phyloP scores from a whole-genome alignment of 1,284 basidiomycete genomes.

The Cryptococcus maquisensis region DNA sequence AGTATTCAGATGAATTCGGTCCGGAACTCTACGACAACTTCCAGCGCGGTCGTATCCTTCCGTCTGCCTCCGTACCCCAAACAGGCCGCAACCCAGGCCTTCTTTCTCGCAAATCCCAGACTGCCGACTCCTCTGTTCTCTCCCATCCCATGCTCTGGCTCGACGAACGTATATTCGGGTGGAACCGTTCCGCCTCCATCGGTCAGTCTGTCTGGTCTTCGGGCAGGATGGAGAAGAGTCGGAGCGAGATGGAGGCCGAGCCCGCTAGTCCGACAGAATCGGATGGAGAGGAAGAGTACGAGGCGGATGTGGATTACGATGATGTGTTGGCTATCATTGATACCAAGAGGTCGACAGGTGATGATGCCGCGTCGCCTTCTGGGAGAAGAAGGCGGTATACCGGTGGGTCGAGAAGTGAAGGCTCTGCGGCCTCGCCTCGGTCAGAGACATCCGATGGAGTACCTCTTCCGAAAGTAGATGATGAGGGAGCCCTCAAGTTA shows the following conservation, averaged over 20 bases:
- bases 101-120: constrained; percentile 29
- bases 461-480: constrained; percentile 20
- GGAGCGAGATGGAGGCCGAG: constrained; percentile 34
- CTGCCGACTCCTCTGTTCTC: constrained; percentile 41
- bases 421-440: constrained; percentile 4
- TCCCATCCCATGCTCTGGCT: constrained; percentile 49
- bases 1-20: constrained; percentile 56
- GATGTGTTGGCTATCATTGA: constrained; percentile 50
- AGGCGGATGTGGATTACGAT: constrained; percentile 53
- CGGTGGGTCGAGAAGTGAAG: neutral
- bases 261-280: constrained; percentile 45
- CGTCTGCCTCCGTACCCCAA: constrained; percentile 75
- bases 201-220: constrained; percentile 38
- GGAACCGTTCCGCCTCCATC: constrained; percentile 40
- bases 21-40: constrained; percentile 87
- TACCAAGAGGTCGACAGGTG: constrained; percentile 20
- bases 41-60: constrained; percentile 74
- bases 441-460: neutral
- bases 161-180: constrained; percentile 50
- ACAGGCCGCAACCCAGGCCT: constrained; percentile 50
- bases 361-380: neutral
- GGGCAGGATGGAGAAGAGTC: constrained; percentile 30
- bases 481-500: constrained; percentile 20
- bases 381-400: neutral
- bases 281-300: constrained; percentile 47